These are phyloP conservation scores for Rauvolfia tetraphylla DNA, from an alignment of 257 asterid species.

Conservation along the genomic window DNA sequence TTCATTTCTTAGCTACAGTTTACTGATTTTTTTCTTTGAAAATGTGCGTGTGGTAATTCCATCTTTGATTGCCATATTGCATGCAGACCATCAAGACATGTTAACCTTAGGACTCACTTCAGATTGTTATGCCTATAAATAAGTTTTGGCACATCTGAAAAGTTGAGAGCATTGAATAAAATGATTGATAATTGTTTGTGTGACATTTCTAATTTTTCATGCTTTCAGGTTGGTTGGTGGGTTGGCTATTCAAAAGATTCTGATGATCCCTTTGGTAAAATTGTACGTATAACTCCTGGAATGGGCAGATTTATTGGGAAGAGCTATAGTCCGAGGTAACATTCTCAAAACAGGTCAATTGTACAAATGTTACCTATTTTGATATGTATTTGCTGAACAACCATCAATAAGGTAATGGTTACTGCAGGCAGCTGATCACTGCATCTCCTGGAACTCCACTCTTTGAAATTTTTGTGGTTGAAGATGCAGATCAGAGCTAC, in stretches of 20 bases:
- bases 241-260: conserved; percentile 87
- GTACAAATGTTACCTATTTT: neutral
- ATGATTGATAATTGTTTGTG: neutral
- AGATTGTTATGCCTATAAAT: neutral
- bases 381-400: neutral
- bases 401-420: conserved; percentile 14
- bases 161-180: neutral
- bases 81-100: neutral
- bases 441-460: conserved; percentile 95
- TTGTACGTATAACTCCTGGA: conserved; percentile 78
- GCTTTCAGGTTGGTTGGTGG: conserved; percentile 97
- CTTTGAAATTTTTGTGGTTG: conserved; percentile 83
- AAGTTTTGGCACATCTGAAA: neutral
- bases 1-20: neutral
- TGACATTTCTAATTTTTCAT: conserved; percentile 11
- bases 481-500: conserved; percentile 60
- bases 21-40: neutral
- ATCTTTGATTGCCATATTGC: neutral
- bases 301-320: conserved; percentile 84
- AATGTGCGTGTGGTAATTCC: neutral
- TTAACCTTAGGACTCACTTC: neutral
- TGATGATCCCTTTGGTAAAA: conserved; percentile 89
- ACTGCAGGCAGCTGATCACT: conserved; percentile 75
- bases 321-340: conserved; percentile 88
- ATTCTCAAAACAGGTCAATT: neutral